These are phyloP conservation scores for Xylariales sp. DNA, from an alignment of 2,329 filamentous ascomycete species.

Conservation along the genomic window DNA sequence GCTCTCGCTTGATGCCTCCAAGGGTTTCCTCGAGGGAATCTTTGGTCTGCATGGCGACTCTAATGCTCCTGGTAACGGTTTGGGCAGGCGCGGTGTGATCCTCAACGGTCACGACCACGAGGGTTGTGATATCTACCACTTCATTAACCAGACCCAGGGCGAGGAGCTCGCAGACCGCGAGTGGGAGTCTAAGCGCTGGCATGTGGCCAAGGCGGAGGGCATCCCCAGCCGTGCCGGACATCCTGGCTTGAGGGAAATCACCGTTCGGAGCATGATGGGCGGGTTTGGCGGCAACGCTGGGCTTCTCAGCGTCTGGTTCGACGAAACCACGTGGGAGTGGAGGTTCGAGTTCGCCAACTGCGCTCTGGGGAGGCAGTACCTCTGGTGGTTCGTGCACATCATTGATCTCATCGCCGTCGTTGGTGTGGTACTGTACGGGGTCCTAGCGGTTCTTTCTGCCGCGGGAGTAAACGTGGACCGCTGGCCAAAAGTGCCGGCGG, in stretches of 20 bases:
- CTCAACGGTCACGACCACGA: conserved; percentile 94
- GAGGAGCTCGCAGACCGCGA: conserved; percentile 31
- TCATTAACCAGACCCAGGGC: conserved; percentile 58
- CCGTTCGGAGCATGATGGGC: conserved; percentile 97
- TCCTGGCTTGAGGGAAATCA: conserved; percentile 79
- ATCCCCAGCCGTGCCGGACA: conserved; percentile 37
- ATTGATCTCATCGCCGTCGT: conserved; percentile 52
- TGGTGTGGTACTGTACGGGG: conserved; percentile 20
- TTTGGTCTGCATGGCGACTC: conserved; percentile 69
- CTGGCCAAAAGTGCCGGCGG: conserved; percentile 4
- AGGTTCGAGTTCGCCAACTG: conserved; percentile 76
- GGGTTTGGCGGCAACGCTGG: conserved; percentile 90
- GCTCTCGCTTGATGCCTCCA: conserved; percentile 67
- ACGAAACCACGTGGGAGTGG: conserved; percentile 70
- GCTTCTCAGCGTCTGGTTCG: conserved; percentile 85
- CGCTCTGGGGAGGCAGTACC: conserved; percentile 76
- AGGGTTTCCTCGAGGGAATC: conserved; percentile 76
- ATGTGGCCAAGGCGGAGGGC: conserved; percentile 33
- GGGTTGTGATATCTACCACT: conserved; percentile 88
- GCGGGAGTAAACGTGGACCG: conserved; percentile 6
- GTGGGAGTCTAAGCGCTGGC: conserved; percentile 49
- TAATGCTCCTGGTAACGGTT: conserved; percentile 54
- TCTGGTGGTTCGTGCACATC: conserved; percentile 91
- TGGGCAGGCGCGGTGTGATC: conserved; percentile 71
- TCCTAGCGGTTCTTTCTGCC: conserved; percentile 9